These are phyloP conservation scores for Prinsepia uniflora DNA, from an alignment of 306 rosid genomes.

Conservation along the genomic window DNA sequence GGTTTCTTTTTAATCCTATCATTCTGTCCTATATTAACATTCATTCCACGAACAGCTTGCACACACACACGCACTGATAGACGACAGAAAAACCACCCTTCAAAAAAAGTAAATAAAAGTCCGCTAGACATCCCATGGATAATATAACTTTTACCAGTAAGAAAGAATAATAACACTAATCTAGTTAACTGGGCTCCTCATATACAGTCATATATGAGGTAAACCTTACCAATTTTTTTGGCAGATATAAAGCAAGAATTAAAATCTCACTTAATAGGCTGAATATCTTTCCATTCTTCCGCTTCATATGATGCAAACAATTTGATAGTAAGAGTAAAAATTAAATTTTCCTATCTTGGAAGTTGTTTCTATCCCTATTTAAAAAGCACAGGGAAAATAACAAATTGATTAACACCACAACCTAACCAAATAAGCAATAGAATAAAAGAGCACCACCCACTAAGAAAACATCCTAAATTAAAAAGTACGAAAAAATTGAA, in stretches of 20 bases:
- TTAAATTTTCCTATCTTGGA: neutral
- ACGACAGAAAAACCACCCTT: neutral
- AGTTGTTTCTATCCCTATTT: conserved; percentile 1
- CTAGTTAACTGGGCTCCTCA: neutral
- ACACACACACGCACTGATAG: neutral
- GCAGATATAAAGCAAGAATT: neutral
- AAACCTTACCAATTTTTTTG: neutral
- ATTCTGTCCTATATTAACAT: neutral
- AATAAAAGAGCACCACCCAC: neutral
- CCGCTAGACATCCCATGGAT: neutral
- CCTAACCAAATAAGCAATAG: neutral
- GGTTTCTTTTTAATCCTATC: neutral
- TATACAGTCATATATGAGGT: neutral
- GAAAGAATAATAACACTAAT: neutral
- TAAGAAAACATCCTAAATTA: neutral
- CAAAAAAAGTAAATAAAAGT: neutral
- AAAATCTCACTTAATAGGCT: neutral
- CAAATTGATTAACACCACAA: neutral
- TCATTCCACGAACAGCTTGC: neutral
- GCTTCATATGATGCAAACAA: neutral
- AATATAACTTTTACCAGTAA: neutral
- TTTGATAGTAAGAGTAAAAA: neutral
- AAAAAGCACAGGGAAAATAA: neutral
- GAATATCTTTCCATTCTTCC: neutral
- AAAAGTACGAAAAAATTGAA: neutral